A percentile compares a stretch with the other conserved stretches of the same genome.
Evolutionary conservation across 2,329 filamentous ascomycete genomes (phyloP).

Genomic region (Sporothrix sp.): DNA sequence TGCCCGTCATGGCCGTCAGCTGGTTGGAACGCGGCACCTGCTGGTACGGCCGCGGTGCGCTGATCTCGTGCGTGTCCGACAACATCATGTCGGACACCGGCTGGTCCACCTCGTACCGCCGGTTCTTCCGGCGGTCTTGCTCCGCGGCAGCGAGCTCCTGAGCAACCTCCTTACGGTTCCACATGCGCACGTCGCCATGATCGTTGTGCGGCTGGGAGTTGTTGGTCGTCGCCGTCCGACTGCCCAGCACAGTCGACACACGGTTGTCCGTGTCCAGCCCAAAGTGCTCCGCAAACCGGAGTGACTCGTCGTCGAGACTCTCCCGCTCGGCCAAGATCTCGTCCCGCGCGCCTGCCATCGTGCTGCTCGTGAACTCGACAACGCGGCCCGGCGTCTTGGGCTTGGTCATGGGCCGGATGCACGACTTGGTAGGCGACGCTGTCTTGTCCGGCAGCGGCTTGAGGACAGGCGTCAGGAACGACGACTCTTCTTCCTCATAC

Average conservation of each 20-base stretch:
- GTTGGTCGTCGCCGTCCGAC: not conserved
- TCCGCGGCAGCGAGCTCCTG: not conserved
- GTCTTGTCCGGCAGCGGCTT: constrained; percentile 40
- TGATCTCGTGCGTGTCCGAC: constrained; percentile 14
- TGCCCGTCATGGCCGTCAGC: not conserved
- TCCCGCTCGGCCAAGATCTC: constrained; percentile 17
- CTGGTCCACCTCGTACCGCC: constrained; percentile 9
- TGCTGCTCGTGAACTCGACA: constrained; percentile 47
- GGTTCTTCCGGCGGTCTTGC: not conserved
- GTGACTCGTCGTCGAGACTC: not conserved
- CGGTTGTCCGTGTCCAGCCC: constrained; percentile 12
- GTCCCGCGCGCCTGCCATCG: constrained; percentile 33
- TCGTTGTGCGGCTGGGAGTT: not conserved
- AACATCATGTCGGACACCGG: constrained; percentile 17
- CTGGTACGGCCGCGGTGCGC: not conserved
- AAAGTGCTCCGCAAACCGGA: constrained; percentile 16
- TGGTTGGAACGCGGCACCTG: not conserved
- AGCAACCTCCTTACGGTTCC: constrained; percentile 1
- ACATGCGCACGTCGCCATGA: constrained; percentile 9
- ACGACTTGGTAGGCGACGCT: constrained; percentile 48
- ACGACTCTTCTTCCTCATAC: constrained; percentile 24
- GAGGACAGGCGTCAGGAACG: constrained; percentile 31
- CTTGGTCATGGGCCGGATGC: constrained; percentile 47
- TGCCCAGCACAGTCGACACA: not conserved
- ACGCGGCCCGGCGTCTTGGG: constrained; percentile 48